Evolutionary conservation across 2,329 filamentous ascomycete species (phyloP), one percentile per base, ranked within the genome.

Genomic region (Alternaria triticina): DNA sequence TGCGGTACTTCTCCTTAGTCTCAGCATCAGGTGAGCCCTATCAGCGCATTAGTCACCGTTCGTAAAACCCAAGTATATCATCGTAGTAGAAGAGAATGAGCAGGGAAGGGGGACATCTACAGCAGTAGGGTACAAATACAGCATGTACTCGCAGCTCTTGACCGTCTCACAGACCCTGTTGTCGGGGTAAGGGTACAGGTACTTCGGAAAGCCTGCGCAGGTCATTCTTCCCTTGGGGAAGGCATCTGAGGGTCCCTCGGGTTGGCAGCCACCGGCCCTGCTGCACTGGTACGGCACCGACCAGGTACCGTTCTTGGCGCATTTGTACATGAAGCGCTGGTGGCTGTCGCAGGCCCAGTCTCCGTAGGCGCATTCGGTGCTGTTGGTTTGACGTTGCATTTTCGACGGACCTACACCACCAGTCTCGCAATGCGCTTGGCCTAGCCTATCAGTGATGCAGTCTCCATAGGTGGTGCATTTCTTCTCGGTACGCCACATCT

Each of bases 401-500:
- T 51, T 33, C 4, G 55, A 50, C 5, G 45, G 45, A n/a, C 23
- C 25, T 5, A 47, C 59, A 22, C 61, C 51, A 9, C 61, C 57
- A 3, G 33, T 51, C 15, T 52, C 12, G 57, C 57, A 60, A 12
- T 56, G 57, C 23, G 61, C 50, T n/a, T 40, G 23, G 1, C 56
- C 57, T 33, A 20, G 50, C 17, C 25, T 7, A 13, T 60, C 50
- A 6, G 47, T 56, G 15, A 46, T 59, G 56, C 61, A 63, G 28
- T 62, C 60, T 13, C 45, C 57, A 12, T 45, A 52, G 6, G 44
- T 47, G 30, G 25, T 25, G 45, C 57, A 63, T 27, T 60, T 63
- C 27, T 52, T 56, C 33, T 60, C 25, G 10, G 30, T 57, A 22
- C 43, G 28, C 36, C 23, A 64, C 13, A 28, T 20, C 7, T 46